Base-by-base conservation (phyloP, 805 yeast species). In the Yarrowia sp. region DNA sequence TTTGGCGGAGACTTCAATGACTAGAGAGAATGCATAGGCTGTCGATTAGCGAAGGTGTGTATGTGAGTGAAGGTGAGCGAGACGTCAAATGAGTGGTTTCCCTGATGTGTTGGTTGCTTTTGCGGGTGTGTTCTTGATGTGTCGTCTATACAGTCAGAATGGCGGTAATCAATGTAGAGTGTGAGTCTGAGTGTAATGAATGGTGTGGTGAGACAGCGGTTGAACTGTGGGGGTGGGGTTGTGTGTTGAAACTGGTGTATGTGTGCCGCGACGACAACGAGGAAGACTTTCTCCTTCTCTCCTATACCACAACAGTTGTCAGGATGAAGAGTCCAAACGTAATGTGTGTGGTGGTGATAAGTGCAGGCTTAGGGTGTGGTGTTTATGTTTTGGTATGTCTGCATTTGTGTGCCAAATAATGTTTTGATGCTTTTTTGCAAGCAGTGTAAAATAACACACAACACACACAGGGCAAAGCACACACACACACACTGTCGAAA, bases 321-420 rank as follows among this genome's bases (percentile, higher is more conserved):
- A 52, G 58, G 58, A 52, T 52, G 58, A 52, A 42, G 50, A 58
- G 64, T 33, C 64, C 64, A 58, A 40, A 58, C 61, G 61, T 55
- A 40, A 58, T 24, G 61, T 39, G 50, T 17, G 64, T 58, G 47
- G 64, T 58, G 64, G 50, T 58, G 64, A 58, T 43, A 58, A 58
- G 64, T 58, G 64, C 49, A 58, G 50, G 64, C 33, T 46, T 19
- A 24, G 30, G 10, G 64, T 7, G 64, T 58, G 64, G 64, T 58
- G 66, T 61, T 61, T 61, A 61, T 61, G 66, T 61, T 61, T 61
- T 61, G 66, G 42, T 61, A 61, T 61, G 66, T 61, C 66, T 61
- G 66, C 55, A 46, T 61, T 61, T 61, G 66, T 61, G 53, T 33
- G 65, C 65, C n/a, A 46, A 61, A 58, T 58, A 58, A 58, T 58